Conservation (phyloP, 1,284 basidiomycete species). For the Fomitiporia mediterranea region DNA sequence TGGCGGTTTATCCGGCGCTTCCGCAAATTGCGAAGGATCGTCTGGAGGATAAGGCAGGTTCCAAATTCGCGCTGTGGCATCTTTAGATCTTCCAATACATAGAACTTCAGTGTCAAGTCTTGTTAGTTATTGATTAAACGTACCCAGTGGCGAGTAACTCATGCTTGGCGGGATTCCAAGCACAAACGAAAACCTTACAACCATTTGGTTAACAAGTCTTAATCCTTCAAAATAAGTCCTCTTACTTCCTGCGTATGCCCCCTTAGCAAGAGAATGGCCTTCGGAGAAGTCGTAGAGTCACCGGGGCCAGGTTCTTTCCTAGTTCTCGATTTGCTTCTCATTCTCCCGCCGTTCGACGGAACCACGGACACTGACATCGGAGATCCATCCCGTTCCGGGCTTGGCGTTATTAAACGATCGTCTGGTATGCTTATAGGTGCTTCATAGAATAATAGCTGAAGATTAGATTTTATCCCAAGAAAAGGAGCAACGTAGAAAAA, state of each 20-base stretch:
- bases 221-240: constrained; percentile 6
- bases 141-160: constrained; percentile 72
- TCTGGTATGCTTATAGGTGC: background rate
- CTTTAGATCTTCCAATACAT: constrained; percentile 54
- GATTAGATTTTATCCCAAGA: background rate
- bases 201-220: background rate
- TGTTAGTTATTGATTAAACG: constrained; percentile 22
- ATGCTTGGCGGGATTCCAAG: constrained; percentile 69
- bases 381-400: constrained; percentile 7
- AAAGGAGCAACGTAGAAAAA: background rate
- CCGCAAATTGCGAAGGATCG: constrained; percentile 25
- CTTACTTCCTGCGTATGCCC: constrained; percentile 62
- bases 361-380: constrained; percentile 13
- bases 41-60: constrained; percentile 46
- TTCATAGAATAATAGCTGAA: background rate
- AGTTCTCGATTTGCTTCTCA: constrained; percentile 6
- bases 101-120: background rate
- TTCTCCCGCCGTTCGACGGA: constrained; percentile 8
- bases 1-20: constrained; percentile 34
- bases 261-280: constrained; percentile 46
- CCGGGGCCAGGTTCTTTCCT: constrained; percentile 9
- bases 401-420: background rate
- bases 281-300: constrained; percentile 17
- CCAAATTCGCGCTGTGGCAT: constrained; percentile 75
- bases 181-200: constrained; percentile 70